These are phyloP conservation scores for Canariomyces notabilis DNA, from an alignment of 2,329 filamentous ascomycete genomes.

Conservation along the genomic window DNA sequence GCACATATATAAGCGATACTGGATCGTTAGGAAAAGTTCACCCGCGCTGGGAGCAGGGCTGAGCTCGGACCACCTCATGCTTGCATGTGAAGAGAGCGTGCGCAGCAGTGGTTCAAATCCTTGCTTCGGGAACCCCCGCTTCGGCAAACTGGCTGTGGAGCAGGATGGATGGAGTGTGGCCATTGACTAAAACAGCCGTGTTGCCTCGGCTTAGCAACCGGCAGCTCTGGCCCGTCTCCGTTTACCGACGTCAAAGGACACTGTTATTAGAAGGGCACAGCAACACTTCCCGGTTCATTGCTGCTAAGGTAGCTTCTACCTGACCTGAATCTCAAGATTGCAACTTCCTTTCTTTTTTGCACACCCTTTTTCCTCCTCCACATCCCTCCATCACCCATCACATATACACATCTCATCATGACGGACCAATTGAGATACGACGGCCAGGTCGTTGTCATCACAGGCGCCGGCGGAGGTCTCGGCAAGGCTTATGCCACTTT, in stretches of 20 bases:
- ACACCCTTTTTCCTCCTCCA: slow-evolving; percentile 29
- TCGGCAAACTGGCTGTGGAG: slow-evolving; percentile 23
- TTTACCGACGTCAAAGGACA: slow-evolving; percentile 19
- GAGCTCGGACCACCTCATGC: not conserved
- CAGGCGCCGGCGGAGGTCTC: slow-evolving; percentile 76
- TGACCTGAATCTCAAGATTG: not conserved
- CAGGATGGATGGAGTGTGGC: slow-evolving; percentile 8
- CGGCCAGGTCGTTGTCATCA: slow-evolving; percentile 84
- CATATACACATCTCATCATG: slow-evolving; percentile 50
- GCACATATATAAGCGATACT: not conserved
- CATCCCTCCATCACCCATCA: slow-evolving; percentile 14
- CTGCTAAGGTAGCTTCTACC: slow-evolving; percentile 1
- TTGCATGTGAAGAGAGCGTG: slow-evolving; percentile 22
- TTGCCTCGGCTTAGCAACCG: slow-evolving; percentile 26
- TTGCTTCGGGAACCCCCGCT: slow-evolving; percentile 16
- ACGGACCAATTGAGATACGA: slow-evolving; percentile 70
- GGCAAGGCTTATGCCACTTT: slow-evolving; percentile 81
- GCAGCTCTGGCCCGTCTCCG: slow-evolving; percentile 17
- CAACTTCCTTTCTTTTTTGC: not conserved
- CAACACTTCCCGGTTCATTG: slow-evolving; percentile 10
- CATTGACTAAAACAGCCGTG: slow-evolving; percentile 14
- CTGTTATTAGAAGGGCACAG: slow-evolving; percentile 16
- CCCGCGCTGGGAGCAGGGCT: slow-evolving; percentile 4
- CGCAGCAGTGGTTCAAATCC: slow-evolving; percentile 3
- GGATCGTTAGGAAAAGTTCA: slow-evolving; percentile 20